Evolutionary conservation across 2,329 filamentous ascomycete species (phyloP).

Genomic region (Bisporella sp.): DNA sequence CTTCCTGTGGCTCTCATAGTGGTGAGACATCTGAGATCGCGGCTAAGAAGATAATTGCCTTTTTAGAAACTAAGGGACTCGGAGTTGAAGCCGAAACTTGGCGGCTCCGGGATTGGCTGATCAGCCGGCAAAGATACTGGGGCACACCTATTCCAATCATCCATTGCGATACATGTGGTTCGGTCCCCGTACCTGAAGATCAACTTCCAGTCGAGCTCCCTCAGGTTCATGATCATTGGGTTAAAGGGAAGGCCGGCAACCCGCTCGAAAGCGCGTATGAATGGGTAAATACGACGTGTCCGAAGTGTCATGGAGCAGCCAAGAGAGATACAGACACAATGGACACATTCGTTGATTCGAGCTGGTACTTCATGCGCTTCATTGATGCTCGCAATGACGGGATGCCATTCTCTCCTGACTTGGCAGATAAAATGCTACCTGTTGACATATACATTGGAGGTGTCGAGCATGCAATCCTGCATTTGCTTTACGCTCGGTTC

Average conservation of each 20-base stretch:
- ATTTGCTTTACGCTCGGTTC: slow-evolving; percentile 83
- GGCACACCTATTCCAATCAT: slow-evolving; percentile 84
- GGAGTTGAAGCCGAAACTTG: slow-evolving; percentile 64
- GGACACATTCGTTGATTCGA: slow-evolving; percentile 94
- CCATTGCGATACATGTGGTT: slow-evolving; percentile 70
- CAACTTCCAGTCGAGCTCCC: slow-evolving; percentile 75
- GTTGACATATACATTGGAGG: slow-evolving; percentile 88
- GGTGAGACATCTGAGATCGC: slow-evolving; percentile 58
- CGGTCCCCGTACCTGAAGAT: slow-evolving; percentile 69
- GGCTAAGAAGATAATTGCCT: slow-evolving; percentile 49
- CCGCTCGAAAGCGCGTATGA: slow-evolving; percentile 64
- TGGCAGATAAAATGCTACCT: slow-evolving; percentile 52
- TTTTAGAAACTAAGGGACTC: slow-evolving; percentile 45
- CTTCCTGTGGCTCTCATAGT: slow-evolving; percentile 56
- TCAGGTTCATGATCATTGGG: slow-evolving; percentile 59
- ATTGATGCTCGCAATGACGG: slow-evolving; percentile 60
- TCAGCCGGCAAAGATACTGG: slow-evolving; percentile 91
- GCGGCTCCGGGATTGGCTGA: slow-evolving; percentile 82
- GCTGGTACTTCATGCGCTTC: slow-evolving; percentile 87
- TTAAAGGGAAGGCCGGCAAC: slow-evolving; percentile 65
- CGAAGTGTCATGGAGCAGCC: slow-evolving; percentile 62
- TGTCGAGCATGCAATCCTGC: slow-evolving; percentile 84
- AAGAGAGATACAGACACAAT: slow-evolving; percentile 88
- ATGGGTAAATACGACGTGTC: slow-evolving; percentile 72
- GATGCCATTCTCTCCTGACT: slow-evolving; percentile 53